Base-by-base conservation (phyloP, 1,284 basidiomycete genomes). In the Marasmius tenuissimus region DNA sequence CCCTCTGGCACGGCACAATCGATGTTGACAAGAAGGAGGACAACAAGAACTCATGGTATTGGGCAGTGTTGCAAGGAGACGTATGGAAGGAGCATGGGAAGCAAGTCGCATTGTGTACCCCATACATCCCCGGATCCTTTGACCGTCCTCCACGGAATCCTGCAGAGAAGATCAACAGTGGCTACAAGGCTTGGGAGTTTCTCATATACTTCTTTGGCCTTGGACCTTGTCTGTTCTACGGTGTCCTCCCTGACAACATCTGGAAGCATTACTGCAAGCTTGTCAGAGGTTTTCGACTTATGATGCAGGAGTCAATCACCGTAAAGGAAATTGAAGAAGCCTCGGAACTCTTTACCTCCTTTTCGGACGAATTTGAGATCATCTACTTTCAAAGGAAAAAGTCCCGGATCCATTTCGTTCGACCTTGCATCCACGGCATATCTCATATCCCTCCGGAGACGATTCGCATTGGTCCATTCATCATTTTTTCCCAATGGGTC, bases 181-280 rank as follows among this genome's bases (percentile, higher is more conserved):
- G 62, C 12, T 64, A 58, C 37, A 64, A 64, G 48, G 60, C 65
- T 2, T 62, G 56, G n/a, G 71, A 73, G 58, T 74, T 51, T 20
- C 54, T 62, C 10, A 59, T 55, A 0, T 73, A 69, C 48, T 16
- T 73, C 40, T 73, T 65, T 63, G 70, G 67, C 10, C 64, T 72
- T 16, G 69, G 65, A 1, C 72, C 72, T 12, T 67, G 49, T 5
- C 65, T 77, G 1, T 63, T 78, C 7, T 63, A 68, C 40, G 42
- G 52, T 10, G 20, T 73, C 18, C 67, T 78, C 27, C 71, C 73
- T 8, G 33, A 56, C 1, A 18, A 51, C 11, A 71, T 68, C 59
- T 73, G 67, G 66, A 27, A 38, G 12, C 57, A 70, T 53, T 71
- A 68, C 61, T 71, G 70, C 67, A 61, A 70, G 33, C 58, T 75